A percentile compares a stretch with the other conserved stretches of the same genome.
Evolutionary conservation across 2,329 filamentous ascomycete species (phyloP).

Genomic region (Microcyclosporella mali): DNA sequence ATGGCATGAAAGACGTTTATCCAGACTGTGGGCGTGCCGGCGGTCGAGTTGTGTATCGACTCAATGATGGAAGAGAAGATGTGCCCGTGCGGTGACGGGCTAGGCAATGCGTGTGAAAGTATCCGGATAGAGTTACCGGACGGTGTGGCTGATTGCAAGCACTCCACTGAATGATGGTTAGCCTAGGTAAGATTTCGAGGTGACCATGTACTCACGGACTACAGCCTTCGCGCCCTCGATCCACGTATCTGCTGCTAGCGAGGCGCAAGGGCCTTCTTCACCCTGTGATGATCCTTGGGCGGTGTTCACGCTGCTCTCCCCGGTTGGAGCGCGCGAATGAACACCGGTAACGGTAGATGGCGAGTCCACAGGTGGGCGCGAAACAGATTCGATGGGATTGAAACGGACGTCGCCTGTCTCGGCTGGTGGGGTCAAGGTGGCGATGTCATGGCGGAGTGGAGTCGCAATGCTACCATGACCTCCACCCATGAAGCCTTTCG

Average conservation of each 20-base stretch:
- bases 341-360: slow-evolving; percentile 34
- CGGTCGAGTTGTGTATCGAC: slow-evolving; percentile 48
- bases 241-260: slow-evolving; percentile 16
- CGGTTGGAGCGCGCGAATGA: no score
- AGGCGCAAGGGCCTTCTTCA: neutral
- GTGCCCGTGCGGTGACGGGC: slow-evolving; percentile 44
- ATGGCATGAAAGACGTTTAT: slow-evolving; percentile 61
- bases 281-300: no score
- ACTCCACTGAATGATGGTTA: slow-evolving; percentile 32
- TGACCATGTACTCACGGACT: slow-evolving; percentile 22
- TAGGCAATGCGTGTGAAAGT: slow-evolving; percentile 56
- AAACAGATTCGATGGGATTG: slow-evolving; percentile 32
- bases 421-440: slow-evolving; percentile 41
- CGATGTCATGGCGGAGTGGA: slow-evolving; percentile 31
- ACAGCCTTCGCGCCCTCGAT: slow-evolving; percentile 24
- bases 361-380: slow-evolving; percentile 34
- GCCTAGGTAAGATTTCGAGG: neutral
- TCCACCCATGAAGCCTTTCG: neutral
- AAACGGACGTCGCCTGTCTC: slow-evolving; percentile 36
- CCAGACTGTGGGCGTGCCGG: slow-evolving; percentile 49
- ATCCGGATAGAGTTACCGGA: slow-evolving; percentile 45
- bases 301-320: no score
- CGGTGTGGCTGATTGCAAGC: slow-evolving; percentile 29
- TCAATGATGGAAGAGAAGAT: slow-evolving; percentile 52
- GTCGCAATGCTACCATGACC: slow-evolving; percentile 9